These are phyloP conservation scores for Leccinum aurantiacum DNA, from an alignment of 768 basidiomycete genomes.

Conservation along the genomic window DNA sequence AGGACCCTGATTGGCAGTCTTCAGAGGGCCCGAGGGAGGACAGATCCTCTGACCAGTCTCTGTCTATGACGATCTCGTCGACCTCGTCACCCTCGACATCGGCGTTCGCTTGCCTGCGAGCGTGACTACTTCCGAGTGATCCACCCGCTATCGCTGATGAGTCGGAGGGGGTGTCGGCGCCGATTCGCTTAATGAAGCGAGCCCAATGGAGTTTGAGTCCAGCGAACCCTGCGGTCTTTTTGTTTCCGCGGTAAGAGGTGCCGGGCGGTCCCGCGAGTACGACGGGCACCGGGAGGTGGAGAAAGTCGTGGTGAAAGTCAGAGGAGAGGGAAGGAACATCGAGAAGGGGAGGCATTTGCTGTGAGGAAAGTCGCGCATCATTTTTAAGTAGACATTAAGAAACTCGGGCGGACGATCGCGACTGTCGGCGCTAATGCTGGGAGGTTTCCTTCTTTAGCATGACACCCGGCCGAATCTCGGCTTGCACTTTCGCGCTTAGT, in stretches of 20 bases:
- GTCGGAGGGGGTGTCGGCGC: slow-evolving; percentile 56
- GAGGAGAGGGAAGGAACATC: slow-evolving; percentile 2
- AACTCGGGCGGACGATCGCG: neutral
- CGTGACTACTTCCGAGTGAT: slow-evolving; percentile 39
- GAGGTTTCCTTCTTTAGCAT: neutral
- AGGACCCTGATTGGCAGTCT: slow-evolving; percentile 49
- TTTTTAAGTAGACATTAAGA: neutral
- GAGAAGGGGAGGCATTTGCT: neutral
- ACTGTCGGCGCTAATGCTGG: neutral
- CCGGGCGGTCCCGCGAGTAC: slow-evolving; percentile 30
- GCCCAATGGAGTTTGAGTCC: slow-evolving; percentile 47
- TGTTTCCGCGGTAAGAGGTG: slow-evolving; percentile 28
- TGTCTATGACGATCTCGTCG: slow-evolving; percentile 76
- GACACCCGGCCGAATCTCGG: slow-evolving; percentile 2
- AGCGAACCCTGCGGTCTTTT: slow-evolving; percentile 41
- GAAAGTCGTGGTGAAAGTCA: slow-evolving; percentile 11
- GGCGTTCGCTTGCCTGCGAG: slow-evolving; percentile 31
- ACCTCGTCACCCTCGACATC: slow-evolving; percentile 43
- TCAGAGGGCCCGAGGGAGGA: slow-evolving; percentile 54
- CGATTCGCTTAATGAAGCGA: slow-evolving; percentile 52
- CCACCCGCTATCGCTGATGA: slow-evolving; percentile 54
- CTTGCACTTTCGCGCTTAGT: slow-evolving; percentile 34
- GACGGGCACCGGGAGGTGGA: slow-evolving; percentile 44
- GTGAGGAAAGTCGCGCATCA: neutral
- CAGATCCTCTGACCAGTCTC: slow-evolving; percentile 61